phyloP scores from a whole-genome alignment of 2,329 filamentous ascomycete genomes.

The Ophidiomyces ophidiicola region DNA sequence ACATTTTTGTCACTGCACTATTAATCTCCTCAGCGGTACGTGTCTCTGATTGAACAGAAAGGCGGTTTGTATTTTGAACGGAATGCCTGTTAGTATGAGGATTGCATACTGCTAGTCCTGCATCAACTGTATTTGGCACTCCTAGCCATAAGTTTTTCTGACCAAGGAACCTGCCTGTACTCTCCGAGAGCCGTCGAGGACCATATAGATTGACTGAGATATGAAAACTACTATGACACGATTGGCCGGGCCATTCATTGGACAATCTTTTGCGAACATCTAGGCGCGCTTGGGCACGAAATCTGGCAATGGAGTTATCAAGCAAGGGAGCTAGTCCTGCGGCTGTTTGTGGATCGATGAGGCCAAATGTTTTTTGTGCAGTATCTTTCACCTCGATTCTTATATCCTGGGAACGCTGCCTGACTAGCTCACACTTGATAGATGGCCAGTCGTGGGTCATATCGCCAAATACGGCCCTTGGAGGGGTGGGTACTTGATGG shows the following conservation, averaged over 20 bases:
- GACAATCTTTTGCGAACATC: conserved; percentile 50
- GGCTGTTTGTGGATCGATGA: conserved; percentile 57
- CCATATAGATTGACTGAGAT: conserved; percentile 72
- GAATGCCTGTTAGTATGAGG: conserved; percentile 51
- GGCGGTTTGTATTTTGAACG: conserved; percentile 17
- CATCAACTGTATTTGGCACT: conserved; percentile 53
- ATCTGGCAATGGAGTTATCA: conserved; percentile 49
- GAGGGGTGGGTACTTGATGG: conserved; percentile 42
- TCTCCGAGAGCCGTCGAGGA: conserved; percentile 50
- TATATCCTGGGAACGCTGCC: conserved; percentile 44
- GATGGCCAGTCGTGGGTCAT: conserved; percentile 51
- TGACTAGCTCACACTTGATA: conserved; percentile 59
- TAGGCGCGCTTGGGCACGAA: conserved; percentile 63
- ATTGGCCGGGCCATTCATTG: conserved; percentile 52
- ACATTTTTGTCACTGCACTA: conserved; percentile 71
- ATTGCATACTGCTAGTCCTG: conserved; percentile 60
- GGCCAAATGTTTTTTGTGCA: conserved; percentile 58
- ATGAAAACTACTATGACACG: conserved; percentile 48
- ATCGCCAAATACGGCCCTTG: conserved; percentile 51
- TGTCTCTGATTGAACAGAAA: conserved; percentile 28
- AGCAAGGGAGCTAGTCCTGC: conserved; percentile 59
- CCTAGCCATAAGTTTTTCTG: conserved; percentile 56
- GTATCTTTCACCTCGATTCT: conserved; percentile 64
- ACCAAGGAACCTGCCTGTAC: conserved; percentile 56
- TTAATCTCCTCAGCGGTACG: conserved; percentile 78